Percentiles rank a stretch among this genome's conserved stretches.
phyloP scores from a whole-genome alignment of 1,284 basidiomycete species.

The Cryptococcus wingfieldii region DNA sequence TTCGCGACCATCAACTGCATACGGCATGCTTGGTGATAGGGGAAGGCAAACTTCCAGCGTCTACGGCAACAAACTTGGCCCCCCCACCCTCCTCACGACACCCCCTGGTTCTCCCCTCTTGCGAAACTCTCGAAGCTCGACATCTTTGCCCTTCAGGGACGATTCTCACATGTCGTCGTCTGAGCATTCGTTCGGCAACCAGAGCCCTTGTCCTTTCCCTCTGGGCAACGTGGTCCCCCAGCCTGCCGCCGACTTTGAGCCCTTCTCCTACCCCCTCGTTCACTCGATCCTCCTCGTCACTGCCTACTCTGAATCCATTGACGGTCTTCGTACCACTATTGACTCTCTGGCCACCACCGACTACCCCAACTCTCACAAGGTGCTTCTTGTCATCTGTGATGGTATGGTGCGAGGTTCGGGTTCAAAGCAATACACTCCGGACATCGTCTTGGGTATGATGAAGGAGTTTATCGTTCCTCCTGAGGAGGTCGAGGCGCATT shows the following conservation, averaged over 20 bases:
- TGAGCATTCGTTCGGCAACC: constrained; percentile 18
- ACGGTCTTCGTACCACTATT: constrained; percentile 92
- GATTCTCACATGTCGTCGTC: constrained; percentile 45
- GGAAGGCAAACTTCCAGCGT: constrained; percentile 37
- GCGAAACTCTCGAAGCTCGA: constrained; percentile 73
- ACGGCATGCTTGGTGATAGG: constrained; percentile 53
- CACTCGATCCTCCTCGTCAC: constrained; percentile 96
- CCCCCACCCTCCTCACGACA: constrained; percentile 50
- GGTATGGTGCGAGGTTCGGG: constrained; percentile 97
- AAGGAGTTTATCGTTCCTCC: constrained; percentile 82
- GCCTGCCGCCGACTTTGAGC: constrained; percentile 83
- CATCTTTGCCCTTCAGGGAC: constrained; percentile 58
- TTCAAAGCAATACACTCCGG: constrained; percentile 80
- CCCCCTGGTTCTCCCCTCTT: constrained; percentile 73
- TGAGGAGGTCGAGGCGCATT: constrained; percentile 86
- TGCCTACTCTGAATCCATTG: constrained; percentile 95
- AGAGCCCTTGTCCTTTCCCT: constrained; percentile 75
- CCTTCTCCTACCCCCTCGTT: constrained; percentile 91
- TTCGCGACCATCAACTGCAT: constrained; percentile 66
- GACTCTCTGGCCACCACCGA: constrained; percentile 98
- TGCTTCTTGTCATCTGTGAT: constrained; percentile 93
- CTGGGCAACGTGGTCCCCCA: constrained; percentile 81
- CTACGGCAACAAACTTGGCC: constrained; percentile 43
- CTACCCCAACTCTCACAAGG: constrained; percentile 96
- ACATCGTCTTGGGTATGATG: constrained; percentile 97